phyloP scores from a whole-genome alignment of 2,329 filamentous ascomycete species.

The Trichoderma gracile region DNA sequence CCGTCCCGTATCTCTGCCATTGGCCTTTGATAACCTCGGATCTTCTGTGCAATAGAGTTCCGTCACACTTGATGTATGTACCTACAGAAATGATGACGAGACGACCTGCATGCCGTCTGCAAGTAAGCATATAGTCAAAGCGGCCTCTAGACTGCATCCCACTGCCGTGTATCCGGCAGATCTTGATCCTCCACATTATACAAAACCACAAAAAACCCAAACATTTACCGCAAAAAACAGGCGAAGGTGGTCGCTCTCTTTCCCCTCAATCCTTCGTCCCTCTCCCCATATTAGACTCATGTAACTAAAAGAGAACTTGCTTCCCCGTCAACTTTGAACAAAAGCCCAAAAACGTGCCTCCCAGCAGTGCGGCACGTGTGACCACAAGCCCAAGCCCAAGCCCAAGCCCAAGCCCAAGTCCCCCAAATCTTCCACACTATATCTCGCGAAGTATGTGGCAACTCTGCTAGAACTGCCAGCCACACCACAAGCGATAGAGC shows the following conservation, averaged over 20 bases:
- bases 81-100: not conserved
- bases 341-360: no score
- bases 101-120: not conserved
- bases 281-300: not conserved
- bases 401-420: not conserved
- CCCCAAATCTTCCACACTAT: not conserved
- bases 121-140: slow-evolving; percentile 14
- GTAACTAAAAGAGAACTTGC: not conserved
- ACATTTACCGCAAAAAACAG: not conserved
- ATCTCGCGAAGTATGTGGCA: not conserved
- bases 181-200: not conserved
- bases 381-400: not conserved
- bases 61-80: not conserved
- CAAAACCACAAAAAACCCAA: not conserved
- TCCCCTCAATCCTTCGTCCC: not conserved
- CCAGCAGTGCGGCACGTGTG: no score
- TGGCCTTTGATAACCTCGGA: not conserved
- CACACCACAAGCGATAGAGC: not conserved
- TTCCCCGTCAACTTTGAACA: no score
- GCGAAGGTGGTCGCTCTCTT: not conserved
- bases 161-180: slow-evolving; percentile 4
- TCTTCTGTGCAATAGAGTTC: not conserved
- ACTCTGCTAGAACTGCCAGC: not conserved
- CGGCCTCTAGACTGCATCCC: not conserved
- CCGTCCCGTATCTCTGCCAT: not conserved